Conservation (phyloP, 1,139 yeast genomes). For the Debaryomyces udenii region DNA sequence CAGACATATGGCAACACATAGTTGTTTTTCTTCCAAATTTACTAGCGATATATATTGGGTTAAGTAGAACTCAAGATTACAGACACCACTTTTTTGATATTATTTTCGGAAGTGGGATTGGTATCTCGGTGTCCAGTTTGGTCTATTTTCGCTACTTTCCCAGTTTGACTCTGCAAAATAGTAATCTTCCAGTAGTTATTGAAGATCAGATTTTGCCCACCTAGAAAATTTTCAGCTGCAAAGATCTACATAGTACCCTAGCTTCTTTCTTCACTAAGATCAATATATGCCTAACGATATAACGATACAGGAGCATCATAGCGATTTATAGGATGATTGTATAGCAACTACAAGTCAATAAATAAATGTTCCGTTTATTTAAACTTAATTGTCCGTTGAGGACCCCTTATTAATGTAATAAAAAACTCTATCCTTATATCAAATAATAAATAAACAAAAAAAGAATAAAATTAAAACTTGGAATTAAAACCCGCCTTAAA, state of each 20-base stretch:
- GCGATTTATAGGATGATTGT: no score
- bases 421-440: slow-evolving; percentile 44
- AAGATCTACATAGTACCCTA: not conserved
- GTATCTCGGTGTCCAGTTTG: slow-evolving; percentile 35
- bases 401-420: slow-evolving; percentile 56
- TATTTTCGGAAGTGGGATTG: slow-evolving; percentile 51
- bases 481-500: slow-evolving; percentile 16
- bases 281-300: not conserved
- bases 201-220: not conserved
- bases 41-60: slow-evolving; percentile 54
- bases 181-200: slow-evolving; percentile 1
- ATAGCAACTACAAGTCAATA: no score
- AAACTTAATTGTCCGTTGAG: slow-evolving; percentile 53
- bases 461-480: slow-evolving; percentile 20
- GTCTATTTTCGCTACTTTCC: slow-evolving; percentile 21
- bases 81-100: slow-evolving; percentile 78
- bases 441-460: slow-evolving; percentile 21
- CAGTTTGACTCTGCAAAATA: not conserved
- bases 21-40: slow-evolving; percentile 21
- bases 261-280: not conserved
- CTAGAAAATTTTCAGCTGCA: not conserved
- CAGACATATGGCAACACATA: slow-evolving; percentile 20
- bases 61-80: slow-evolving; percentile 71
- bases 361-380: slow-evolving; percentile 9
- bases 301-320: no score